These are phyloP conservation scores for Microdochium nivale DNA, from an alignment of 2,329 filamentous ascomycete species.

Conservation along the genomic window DNA sequence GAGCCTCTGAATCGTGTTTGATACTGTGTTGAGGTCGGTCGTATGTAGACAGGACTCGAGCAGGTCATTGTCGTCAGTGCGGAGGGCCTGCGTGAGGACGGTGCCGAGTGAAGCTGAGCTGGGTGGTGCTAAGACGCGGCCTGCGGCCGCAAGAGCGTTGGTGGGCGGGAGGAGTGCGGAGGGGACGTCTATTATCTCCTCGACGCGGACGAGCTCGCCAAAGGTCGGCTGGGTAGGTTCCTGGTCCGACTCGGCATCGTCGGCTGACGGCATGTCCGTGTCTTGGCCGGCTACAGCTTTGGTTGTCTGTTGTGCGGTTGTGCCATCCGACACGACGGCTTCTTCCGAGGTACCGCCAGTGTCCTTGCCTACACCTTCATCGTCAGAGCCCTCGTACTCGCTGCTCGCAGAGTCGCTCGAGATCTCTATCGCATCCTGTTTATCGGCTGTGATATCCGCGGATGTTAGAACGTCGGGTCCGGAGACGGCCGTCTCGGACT, in stretches of 20 bases:
- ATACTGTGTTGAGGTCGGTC: slow-evolving; percentile 67
- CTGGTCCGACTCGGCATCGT: slow-evolving; percentile 32
- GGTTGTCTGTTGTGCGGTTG: slow-evolving; percentile 6
- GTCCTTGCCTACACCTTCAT: slow-evolving; percentile 24
- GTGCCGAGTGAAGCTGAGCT: slow-evolving; percentile 78
- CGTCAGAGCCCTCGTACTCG: slow-evolving; percentile 34
- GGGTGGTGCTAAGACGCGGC: slow-evolving; percentile 48
- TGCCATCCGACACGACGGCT: slow-evolving; percentile 13
- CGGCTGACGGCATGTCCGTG: slow-evolving; percentile 18
- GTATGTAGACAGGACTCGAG: slow-evolving; percentile 88
- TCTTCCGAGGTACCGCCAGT: slow-evolving; percentile 11
- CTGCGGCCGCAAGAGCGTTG: slow-evolving; percentile 30
- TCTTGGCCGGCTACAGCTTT: slow-evolving; percentile 5
- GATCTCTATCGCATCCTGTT: slow-evolving; percentile 42
- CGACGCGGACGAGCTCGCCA: slow-evolving; percentile 72
- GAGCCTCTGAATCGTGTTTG: slow-evolving; percentile 82
- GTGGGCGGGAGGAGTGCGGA: slow-evolving; percentile 41
- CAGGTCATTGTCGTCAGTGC: slow-evolving; percentile 81
- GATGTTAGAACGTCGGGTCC: slow-evolving; percentile 28
- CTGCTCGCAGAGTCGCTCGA: slow-evolving; percentile 46
- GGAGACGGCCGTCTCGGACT: slow-evolving; percentile 47
- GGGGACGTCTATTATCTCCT: slow-evolving; percentile 69
- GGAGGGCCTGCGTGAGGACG: slow-evolving; percentile 86
- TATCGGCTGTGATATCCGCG: slow-evolving; percentile 15
- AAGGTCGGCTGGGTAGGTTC: slow-evolving; percentile 61